Base-by-base conservation (phyloP, 208 protist genomes). In the Naegleria lovaniensis region DNA sequence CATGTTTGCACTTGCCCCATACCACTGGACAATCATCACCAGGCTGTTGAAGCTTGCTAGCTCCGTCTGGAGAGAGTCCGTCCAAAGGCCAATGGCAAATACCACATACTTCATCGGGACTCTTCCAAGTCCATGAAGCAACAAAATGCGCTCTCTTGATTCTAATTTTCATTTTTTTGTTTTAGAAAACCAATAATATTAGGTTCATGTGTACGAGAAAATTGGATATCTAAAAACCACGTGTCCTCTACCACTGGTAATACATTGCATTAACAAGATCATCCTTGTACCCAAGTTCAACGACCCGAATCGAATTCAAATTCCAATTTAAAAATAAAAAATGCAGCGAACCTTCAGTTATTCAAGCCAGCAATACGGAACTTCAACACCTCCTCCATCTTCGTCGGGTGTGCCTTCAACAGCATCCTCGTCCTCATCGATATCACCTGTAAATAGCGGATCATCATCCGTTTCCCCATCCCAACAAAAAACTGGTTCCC, bases 241-340 rank as follows among this genome's bases (percentile, higher is more conserved):
- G n/a, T n/a, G n/a, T n/a, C n/a, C n/a, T n/a, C n/a, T n/a, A n/a
- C n/a, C n/a, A n/a, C n/a, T n/a, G n/a, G n/a, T n/a, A n/a, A n/a
- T n/a, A n/a, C n/a, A n/a, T n/a, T n/a, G n/a, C n/a, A n/a, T n/a
- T n/a, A n/a, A n/a, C n/a, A n/a, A n/a, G n/a, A n/a, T n/a, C n/a
- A n/a, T n/a, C n/a, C n/a, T n/a, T n/a, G n/a, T n/a, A n/a, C n/a
- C n/a, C n/a, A n/a, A n/a, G n/a, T n/a, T n/a, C n/a, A n/a, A n/a
- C n/a, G n/a, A n/a, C n/a, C n/a, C n/a, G n/a, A n/a, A n/a, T n/a
- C n/a, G n/a, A n/a, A n/a, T n/a, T n/a, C n/a, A n/a, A n/a, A 7
- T 48, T 48, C 43, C 43, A 48, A 87, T n/a, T n/a, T 87, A n/a
- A 87, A 87, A 87, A 87, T 33, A 88, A 88, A 75, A 75, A 40